phyloP scores from a whole-genome alignment of 2,329 filamentous ascomycete species.

The Ceratocystis ficicola region DNA sequence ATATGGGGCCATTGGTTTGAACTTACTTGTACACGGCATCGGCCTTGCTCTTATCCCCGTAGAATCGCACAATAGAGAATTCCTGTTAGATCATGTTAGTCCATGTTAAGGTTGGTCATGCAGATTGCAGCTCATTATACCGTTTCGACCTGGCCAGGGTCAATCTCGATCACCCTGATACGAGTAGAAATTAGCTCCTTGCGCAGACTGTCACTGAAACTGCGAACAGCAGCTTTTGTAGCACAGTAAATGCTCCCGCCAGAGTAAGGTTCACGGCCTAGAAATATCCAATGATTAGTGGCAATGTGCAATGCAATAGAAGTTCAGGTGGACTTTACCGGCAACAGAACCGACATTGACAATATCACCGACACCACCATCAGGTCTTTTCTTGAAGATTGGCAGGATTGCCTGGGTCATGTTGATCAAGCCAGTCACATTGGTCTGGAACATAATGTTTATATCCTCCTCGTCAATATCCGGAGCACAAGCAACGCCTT shows the following conservation, averaged over 20 bases:
- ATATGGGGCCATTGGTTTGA: background rate
- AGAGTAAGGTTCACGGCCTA: slow-evolving; percentile 63
- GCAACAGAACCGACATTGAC: slow-evolving; percentile 91
- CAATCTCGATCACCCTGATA: slow-evolving; percentile 75
- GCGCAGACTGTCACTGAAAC: slow-evolving; percentile 70
- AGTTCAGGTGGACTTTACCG: slow-evolving; percentile 30
- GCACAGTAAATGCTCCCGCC: slow-evolving; percentile 89
- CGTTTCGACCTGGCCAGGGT: slow-evolving; percentile 88
- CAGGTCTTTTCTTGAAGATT: slow-evolving; percentile 62
- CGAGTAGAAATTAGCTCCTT: slow-evolving; percentile 71
- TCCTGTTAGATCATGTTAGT: slow-evolving; percentile 39
- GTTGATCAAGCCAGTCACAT: slow-evolving; percentile 88
- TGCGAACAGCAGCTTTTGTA: slow-evolving; percentile 76
- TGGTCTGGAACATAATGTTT: slow-evolving; percentile 77
- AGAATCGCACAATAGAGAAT: slow-evolving; percentile 78
- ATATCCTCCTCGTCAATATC: slow-evolving; percentile 75
- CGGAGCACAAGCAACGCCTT: slow-evolving; percentile 74
- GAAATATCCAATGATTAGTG: background rate
- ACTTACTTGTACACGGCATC: slow-evolving; percentile 75
- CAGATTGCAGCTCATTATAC: slow-evolving; percentile 32
- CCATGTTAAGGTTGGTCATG: background rate
- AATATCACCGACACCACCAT: slow-evolving; percentile 77
- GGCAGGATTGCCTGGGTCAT: slow-evolving; percentile 87
- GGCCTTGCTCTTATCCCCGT: slow-evolving; percentile 78
- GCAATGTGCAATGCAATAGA: background rate